These are phyloP conservation scores for Silene conica DNA, from an alignment of 148 eudicot genomes.

Conservation along the genomic window DNA sequence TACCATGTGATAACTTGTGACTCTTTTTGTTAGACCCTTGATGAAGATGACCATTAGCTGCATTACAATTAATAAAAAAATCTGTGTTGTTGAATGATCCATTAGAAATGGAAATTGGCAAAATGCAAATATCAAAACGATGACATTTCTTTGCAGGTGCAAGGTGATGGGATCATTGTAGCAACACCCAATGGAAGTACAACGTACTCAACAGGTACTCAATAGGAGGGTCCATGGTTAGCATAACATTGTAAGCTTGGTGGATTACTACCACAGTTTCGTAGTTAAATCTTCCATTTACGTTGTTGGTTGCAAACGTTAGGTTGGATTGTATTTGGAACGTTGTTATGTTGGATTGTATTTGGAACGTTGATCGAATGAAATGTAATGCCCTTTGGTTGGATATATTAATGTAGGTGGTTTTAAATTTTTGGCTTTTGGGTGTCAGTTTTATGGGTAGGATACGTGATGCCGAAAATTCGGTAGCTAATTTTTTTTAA, in stretches of 20 bases:
- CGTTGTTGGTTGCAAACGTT: no score
- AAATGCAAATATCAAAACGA: background rate
- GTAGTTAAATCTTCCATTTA: background rate
- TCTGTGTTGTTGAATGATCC: background rate
- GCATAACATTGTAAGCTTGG: slow-evolving; percentile 20
- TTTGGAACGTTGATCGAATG: no score
- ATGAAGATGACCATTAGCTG: background rate
- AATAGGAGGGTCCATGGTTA: slow-evolving; percentile 99
- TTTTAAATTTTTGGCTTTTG: no score
- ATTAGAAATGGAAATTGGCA: background rate
- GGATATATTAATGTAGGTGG: no score
- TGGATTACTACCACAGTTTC: background rate
- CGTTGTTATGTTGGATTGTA: no score
- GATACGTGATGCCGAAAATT: no score
- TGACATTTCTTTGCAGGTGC: slow-evolving; percentile 47
- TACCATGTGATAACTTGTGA: background rate
- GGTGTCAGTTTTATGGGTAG: no score
- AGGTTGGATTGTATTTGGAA: no score
- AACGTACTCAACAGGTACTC: slow-evolving; percentile 95
- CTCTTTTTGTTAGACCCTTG: background rate
- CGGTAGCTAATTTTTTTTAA: no score
- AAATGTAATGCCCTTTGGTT: no score
- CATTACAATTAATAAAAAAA: background rate
- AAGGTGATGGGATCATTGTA: slow-evolving; percentile 99
- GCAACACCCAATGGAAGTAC: slow-evolving; percentile 99